Base-by-base conservation (phyloP, 2,329 filamentous ascomycete species). In the Dryadomyces sulphureus region DNA sequence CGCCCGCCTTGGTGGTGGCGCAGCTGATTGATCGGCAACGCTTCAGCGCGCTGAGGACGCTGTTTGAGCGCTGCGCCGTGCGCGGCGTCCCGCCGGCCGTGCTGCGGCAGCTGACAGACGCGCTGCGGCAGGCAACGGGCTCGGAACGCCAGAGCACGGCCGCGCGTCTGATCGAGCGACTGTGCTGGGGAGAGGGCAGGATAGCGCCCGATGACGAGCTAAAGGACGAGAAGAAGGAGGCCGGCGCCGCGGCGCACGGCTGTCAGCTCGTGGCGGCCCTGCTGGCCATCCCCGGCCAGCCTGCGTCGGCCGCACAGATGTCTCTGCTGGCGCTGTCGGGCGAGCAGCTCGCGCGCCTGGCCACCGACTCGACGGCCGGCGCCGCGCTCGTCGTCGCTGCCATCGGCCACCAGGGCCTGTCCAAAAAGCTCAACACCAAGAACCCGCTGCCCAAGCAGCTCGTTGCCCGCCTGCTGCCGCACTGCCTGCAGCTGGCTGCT, bases 231-330 rank as follows among this genome's bases (percentile, higher is more conserved):
- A 59, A 60, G 6, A 27, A 16, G 3, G 16, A 12, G 24, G 52
- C 67, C 25, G 67, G 70, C 25, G 61, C 75, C 20, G 61, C 70
- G 30, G 70, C 69, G 3, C 89, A 98, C 65, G 86, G 83, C 49
- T 87, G 85, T 19, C 72, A 94, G 41, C 73, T 98, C 24, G 80
- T 84, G 8, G 81, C 92, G 50, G 67, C 83, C 4, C 82, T 98
- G 67, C 76, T 96, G 43, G 66, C 75, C 7, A 80, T 86, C 22
- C 75, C 84, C 0, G 86, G 86, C 0, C 62, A 73, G 1, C 68
- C 89, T 2, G 72, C 75, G 47, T 76, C 76, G 43, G 71, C 89
- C 11, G 74, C 94, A 27, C 85, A 92, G 58, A 74, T 79, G 16
- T 76, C 81, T n/a, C 63, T 92, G 21, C 65, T 81, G 19, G 67